A percentile compares a stretch with the other conserved stretches of the same genome.
phyloP scores from a whole-genome alignment of 257 asterid species.

The Haberlea rhodopensis region DNA sequence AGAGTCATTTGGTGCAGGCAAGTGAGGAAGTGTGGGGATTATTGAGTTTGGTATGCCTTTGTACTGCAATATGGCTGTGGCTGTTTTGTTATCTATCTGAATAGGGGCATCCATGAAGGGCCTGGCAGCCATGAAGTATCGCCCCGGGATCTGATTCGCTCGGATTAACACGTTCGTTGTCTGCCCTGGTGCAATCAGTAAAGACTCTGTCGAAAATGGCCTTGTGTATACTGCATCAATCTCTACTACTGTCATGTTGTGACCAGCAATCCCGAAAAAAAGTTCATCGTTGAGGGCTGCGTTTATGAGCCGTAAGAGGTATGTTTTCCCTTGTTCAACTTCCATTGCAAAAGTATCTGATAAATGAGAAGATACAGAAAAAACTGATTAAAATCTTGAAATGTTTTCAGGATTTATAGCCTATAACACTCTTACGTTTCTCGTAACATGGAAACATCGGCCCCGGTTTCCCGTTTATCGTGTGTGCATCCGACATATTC shows the following conservation, averaged over 20 bases:
- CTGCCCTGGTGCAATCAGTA: slow-evolving; percentile 61
- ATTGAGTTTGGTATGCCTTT: slow-evolving; percentile 32
- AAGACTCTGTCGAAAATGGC: slow-evolving; percentile 45
- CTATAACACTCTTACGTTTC: slow-evolving; percentile 35
- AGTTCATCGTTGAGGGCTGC: slow-evolving; percentile 69
- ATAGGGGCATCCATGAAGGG: slow-evolving; percentile 61
- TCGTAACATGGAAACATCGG: slow-evolving; percentile 62
- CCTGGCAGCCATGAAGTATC: slow-evolving; percentile 52
- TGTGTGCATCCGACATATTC: slow-evolving; percentile 49
- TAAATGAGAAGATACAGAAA: not conserved
- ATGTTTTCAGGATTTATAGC: no score
- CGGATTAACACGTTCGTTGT: slow-evolving; percentile 52
- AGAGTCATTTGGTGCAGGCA: slow-evolving; percentile 45
- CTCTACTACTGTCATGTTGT: slow-evolving; percentile 57
- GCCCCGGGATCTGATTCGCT: slow-evolving; percentile 37
- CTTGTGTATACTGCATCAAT: slow-evolving; percentile 58
- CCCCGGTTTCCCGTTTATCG: slow-evolving; percentile 66
- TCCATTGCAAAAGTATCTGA: slow-evolving; percentile 50
- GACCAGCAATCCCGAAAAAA: slow-evolving; percentile 55
- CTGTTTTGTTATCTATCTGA: slow-evolving; percentile 49
- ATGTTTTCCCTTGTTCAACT: slow-evolving; percentile 54
- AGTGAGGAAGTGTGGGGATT: slow-evolving; percentile 35
- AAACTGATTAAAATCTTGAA: not conserved
- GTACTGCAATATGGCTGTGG: slow-evolving; percentile 54
- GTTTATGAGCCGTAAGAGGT: slow-evolving; percentile 54